Base-by-base conservation (phyloP, 192 early-diverging fungal species). In the Lobosporangium transversale region DNA sequence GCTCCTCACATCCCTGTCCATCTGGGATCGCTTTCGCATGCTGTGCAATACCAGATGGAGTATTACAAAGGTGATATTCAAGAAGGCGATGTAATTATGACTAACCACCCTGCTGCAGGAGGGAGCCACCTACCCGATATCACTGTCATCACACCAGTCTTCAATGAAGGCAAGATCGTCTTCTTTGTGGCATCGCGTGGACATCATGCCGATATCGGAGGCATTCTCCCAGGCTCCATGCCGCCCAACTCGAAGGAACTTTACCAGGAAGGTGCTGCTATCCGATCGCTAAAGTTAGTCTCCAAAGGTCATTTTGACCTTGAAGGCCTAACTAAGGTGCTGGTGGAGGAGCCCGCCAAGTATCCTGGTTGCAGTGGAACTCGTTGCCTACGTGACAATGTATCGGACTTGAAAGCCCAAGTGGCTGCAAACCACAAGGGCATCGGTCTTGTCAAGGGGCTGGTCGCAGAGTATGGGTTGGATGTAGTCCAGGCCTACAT, bases 61-160 rank as follows among this genome's bases (percentile, higher is more conserved):
- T 86, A 90, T 49, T 88, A 88, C 58, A 84, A 84, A 9, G 85
- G 64, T 27, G 62, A 85, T 12, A 70, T 99, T 3, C 68, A 85
- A n/a, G 94, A 95, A 23, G 97, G 97, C 15, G 96, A 97, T 76
- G 97, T 98, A 11, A 78, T 98, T 33, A 71, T 99, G 84, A 94
- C 95, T 7, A 99, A 99, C 78, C 97, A 99, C 74, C 97, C 97
- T 17, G 83, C 89, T 14, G 95, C 95, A 4, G 97, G 97, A 45
- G 97, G 97, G 31, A 94, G 93, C 20, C 96, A 98, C 79, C 81
- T 98, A 43, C 96, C 96, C 21, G 92, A 98, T 66, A 99, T 99
- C 35, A 97, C 96, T 4, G 87, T 99, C 36, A 97, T 99, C 47
- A 97, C 97, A 2, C 96, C 96, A 0, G 96, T 99, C 18, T 99